Base-by-base conservation (phyloP, 306 rosid species). In the Prinsepia uniflora region DNA sequence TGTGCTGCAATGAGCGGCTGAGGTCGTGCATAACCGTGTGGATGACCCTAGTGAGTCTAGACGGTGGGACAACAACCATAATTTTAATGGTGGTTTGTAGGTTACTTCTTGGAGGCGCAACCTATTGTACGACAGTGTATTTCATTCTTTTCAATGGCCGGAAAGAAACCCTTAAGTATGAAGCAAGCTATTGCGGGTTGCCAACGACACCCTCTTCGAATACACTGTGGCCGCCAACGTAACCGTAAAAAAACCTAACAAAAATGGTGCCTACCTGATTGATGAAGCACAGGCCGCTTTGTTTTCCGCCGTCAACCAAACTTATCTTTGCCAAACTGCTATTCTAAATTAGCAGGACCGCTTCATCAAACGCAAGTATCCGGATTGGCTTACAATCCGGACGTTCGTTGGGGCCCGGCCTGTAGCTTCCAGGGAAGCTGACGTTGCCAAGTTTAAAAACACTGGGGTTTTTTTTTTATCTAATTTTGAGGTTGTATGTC, bases 101-200 rank as follows among this genome's bases (percentile, higher is more conserved):
- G 11, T 14, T 46, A 12, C 50, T 46, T 46, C 14, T 46, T 46
- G 50, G 14, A 5, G 50, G 50, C 1, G 50, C 50, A 5, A 9
- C 50, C 50, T 14, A 46, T 12, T 12, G 50, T 46, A 4, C 10
- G 50, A 46, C 13, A 0, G 13, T 3, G 50, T 46, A 46, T 46
- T 46, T 46, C 50, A 5, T 46, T 4, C 15, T 3, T 46, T 46
- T 12, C 15, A 14, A 46, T 50, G 55, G n/a, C 18, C 55, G 20
- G 55, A 1, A 3, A 6, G 81, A 59, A 9, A 5, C 15, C 63
- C 57, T 84, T 78, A 64, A 68, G 47, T 73, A 77, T 19, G 40
- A 71, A 22, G 87, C 81, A 10, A 64, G 13, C 10, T 46, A 86
- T 14, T 82, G 86, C 40, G 59, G 67, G 2, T 85, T 89, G 60